Base-by-base conservation (phyloP, 2,329 filamentous ascomycete genomes). In the Stemphylium lycopersici region DNA sequence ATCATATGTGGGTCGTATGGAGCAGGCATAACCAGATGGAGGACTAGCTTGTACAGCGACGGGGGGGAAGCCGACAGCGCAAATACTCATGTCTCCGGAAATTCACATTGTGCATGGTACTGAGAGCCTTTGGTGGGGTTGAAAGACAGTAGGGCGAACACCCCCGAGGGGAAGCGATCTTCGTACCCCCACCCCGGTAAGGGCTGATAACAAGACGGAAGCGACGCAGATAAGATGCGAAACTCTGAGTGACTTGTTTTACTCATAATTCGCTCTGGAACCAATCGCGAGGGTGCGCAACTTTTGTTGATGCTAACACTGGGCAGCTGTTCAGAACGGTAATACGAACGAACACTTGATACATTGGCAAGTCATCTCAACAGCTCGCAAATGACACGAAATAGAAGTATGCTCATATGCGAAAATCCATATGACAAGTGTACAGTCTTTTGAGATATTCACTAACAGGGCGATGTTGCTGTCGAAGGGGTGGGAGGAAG, bases 221-320 rank as follows among this genome's bases (percentile, higher is more conserved):
- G 26, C 48, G 5, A 18, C 13, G 15, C 5, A 49, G 67, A 69
- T 68, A 69, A 69, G 63, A 50, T 51, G 50, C 18, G 18, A 50
- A 58, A 26, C 37, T 41, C 38, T 65, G 61, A 63, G 32, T 52
- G 26, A 45, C 44, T 13, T 0, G 1, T 45, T 29, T 49, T 49
- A 53, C 24, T 45, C 49, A 50, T 33, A 46, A 29, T 26, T 1
- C 5, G 22, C 13, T 1, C 10, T 32, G 34, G 15, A 16, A 3
- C 47, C 31, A 39, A 53, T 53, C 16, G 24, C 20, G 29, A 12
- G 8, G 13, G 2, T 16, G 24, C 3, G 22, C 13, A 12, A n/a
- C 15, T 20, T 20, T 44, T 11, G 18, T 10, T 11, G 18, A 33
- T n/a, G 15, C 31, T 13, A 6, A 4, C 29, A 11, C 29, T 24